Evolutionary conservation across 768 basidiomycete genomes (phyloP).

Genomic region (Epithele typhae): DNA sequence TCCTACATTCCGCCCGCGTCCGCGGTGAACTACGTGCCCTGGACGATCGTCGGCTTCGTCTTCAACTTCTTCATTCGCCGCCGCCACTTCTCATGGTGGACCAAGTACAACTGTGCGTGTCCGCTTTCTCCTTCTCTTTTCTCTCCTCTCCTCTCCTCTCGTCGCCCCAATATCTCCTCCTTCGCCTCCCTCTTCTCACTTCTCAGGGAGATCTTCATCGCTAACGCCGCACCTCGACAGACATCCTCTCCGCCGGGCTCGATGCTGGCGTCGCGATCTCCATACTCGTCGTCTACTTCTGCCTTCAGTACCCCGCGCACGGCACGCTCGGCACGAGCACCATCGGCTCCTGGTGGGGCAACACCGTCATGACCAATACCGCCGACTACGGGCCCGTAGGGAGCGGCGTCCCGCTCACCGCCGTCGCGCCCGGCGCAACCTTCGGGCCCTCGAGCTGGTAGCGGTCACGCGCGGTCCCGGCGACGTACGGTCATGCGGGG

Average conservation of each 20-base stretch:
- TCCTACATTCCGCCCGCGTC: constrained; percentile 76
- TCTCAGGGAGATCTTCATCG: no score
- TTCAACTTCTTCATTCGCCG: constrained; percentile 73
- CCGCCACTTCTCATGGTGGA: constrained; percentile 70
- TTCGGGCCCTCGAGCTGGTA: no score
- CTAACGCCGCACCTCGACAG: constrained; percentile 27
- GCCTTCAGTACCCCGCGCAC: constrained; percentile 33
- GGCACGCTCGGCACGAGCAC: constrained; percentile 28
- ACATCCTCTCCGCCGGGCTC: constrained; percentile 71
- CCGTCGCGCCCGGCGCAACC: constrained; percentile 12
- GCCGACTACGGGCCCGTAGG: constrained; percentile 16
- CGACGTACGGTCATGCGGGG: no score
- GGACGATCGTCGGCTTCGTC: constrained; percentile 71
- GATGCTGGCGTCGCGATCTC: constrained; percentile 72
- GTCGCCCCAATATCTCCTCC: no score
- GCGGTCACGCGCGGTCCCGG: no score
- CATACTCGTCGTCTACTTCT: constrained; percentile 67
- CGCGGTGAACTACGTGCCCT: constrained; percentile 82
- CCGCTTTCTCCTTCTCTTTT: no score
- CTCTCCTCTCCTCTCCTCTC: no score
- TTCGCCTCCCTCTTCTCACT: no score
- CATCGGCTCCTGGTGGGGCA: constrained; percentile 36
- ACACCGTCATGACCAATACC: constrained; percentile 27
- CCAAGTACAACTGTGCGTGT: constrained; percentile 70
- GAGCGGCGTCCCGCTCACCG: constrained; percentile 17